Evolutionary conservation across 371 early-diverging fungal species (phyloP).

Genomic region (Mortierella sp.): DNA sequence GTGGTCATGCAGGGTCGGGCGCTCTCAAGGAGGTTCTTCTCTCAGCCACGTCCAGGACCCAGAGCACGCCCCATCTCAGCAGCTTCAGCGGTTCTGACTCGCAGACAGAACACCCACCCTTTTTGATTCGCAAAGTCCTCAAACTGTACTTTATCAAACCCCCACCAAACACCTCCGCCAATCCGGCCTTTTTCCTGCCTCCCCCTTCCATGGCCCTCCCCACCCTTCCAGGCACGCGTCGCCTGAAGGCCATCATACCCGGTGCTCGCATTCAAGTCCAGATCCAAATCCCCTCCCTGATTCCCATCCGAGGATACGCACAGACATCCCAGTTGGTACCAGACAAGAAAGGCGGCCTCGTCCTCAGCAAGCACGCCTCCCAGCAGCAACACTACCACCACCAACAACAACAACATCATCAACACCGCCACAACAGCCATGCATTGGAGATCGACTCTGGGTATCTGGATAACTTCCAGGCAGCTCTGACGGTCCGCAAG

Average conservation of each 20-base stretch:
- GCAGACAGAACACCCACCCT: slow-evolving; percentile 22
- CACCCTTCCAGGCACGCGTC: slow-evolving; percentile 45
- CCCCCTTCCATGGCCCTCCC: slow-evolving; percentile 48
- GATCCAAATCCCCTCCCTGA: slow-evolving; percentile 44
- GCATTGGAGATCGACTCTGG: slow-evolving; percentile 2
- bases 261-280: slow-evolving; percentile 49
- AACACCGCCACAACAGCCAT: neutral
- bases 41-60: neutral
- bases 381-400: slow-evolving; percentile 7
- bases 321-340: slow-evolving; percentile 36
- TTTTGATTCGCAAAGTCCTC: slow-evolving; percentile 41
- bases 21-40: neutral
- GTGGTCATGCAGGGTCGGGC: neutral
- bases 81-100: neutral
- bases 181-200: slow-evolving; percentile 26
- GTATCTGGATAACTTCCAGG: slow-evolving; percentile 38
- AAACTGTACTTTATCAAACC: slow-evolving; percentile 43
- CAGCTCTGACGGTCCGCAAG: slow-evolving; percentile 43
- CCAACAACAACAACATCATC: neutral
- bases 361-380: slow-evolving; percentile 6
- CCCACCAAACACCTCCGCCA: slow-evolving; percentile 19
- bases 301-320: slow-evolving; percentile 42
- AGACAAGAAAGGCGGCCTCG: slow-evolving; percentile 31
- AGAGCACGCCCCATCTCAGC: slow-evolving; percentile 18
- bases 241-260: slow-evolving; percentile 48